Base-by-base conservation (phyloP, 1,284 basidiomycete species). In the Puccinia novopanici region DNA sequence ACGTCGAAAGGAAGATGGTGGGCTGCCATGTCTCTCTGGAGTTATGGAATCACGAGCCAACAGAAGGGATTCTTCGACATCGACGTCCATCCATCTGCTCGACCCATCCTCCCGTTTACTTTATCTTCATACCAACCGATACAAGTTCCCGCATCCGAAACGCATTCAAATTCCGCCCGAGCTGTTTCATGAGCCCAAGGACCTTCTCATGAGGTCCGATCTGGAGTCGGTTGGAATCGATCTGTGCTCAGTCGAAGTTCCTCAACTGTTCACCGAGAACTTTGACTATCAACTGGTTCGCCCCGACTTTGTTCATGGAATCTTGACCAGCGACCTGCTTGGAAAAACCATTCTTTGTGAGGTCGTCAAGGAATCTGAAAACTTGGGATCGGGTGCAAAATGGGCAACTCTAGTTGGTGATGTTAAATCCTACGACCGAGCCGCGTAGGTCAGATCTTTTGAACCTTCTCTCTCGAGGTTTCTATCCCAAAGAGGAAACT, bases 201-300 rank as follows among this genome's bases (percentile, higher is more conserved):
- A 88, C 54, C 85, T 88, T 50, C 89, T 89, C 1, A 72, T 83
- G 8, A 76, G 84, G 0, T 82, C 82, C 4, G 85, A 85, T 68
- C 83, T 85, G 50, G 83, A 84, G 63, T 81, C 81, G 65, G 84
- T 88, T 48, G 87, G 87, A 17, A 94, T 95, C 83, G 94, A 96
- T 84, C 89, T 98, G 67, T 98, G 94, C 87, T 86, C 86, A 75
- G 85, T 75, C n/a, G 83, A 94, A 93, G 92, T 98, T 27, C 95
- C 95, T 0, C 96, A 95, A 0, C 87, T 98, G 5, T 99, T 98
- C 87, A 95, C 97, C 84, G 97, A 99, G 86, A 99, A 99, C 87
- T 99, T 99, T 85, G 97, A 99, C 87, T 99, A 97, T 85, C 91
- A 92, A 68, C 92, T 95, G 86, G 89, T 98, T 82, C 90, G 95